Percentiles rank a stretch among this genome's conserved stretches.
These are phyloP conservation scores for Quercus ilex DNA, from an alignment of 306 rosid genomes.

Conservation along the genomic window DNA sequence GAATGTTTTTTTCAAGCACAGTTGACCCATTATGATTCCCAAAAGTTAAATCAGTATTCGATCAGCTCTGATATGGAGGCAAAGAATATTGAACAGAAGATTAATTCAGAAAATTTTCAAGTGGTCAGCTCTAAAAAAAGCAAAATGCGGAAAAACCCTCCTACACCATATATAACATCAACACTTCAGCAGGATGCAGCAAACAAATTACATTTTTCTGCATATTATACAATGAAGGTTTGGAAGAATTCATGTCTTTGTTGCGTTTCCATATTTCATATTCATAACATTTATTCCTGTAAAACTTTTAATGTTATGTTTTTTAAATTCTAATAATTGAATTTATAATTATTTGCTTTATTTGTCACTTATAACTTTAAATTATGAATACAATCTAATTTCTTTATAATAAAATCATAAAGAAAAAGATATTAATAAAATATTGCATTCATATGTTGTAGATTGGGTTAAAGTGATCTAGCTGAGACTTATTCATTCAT, in stretches of 20 bases:
- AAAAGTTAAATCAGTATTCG: conserved; percentile 72
- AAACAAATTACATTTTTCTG: conserved; percentile 66
- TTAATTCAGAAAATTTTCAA: conserved; percentile 46
- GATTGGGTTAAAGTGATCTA: not conserved
- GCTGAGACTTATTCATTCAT: not conserved
- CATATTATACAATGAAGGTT: conserved; percentile 85
- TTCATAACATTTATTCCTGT: not conserved
- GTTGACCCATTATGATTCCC: conserved; percentile 66
- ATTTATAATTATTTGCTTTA: not conserved
- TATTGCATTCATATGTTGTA: not conserved
- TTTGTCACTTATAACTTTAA: not conserved
- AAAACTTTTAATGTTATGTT: not conserved
- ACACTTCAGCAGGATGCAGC: conserved; percentile 99
- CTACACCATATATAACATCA: conserved; percentile 89
- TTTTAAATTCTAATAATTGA: not conserved
- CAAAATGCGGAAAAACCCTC: conserved; percentile 76
- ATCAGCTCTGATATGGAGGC: conserved; percentile 63
- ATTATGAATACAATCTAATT: not conserved
- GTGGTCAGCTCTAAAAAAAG: conserved; percentile 53
- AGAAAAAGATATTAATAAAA: not conserved
- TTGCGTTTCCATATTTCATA: conserved; percentile 8
- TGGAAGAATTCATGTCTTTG: conserved; percentile 16
- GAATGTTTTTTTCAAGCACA: conserved; percentile 50
- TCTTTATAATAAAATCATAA: not conserved
- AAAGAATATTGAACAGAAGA: conserved; percentile 41